Conservation (phyloP, 2,329 filamentous ascomycete species). For the Pseudocercospora eumusae region DNA sequence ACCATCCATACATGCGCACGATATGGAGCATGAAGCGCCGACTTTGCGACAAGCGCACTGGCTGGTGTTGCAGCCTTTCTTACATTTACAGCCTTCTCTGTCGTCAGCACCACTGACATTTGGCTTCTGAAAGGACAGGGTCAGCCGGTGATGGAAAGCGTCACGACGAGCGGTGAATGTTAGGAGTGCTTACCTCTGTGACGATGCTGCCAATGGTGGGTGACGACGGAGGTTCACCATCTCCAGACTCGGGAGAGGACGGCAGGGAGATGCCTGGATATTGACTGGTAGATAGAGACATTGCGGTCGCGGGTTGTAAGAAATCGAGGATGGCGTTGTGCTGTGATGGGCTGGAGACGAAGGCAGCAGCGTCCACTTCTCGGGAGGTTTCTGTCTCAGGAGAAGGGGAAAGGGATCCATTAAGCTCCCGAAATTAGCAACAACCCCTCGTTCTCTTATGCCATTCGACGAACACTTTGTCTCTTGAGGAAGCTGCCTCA, state of each 20-base stretch:
- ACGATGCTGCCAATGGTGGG: neutral
- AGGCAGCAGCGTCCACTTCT: neutral
- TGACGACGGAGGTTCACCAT: neutral
- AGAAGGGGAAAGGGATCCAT: neutral
- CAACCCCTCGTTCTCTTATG: neutral
- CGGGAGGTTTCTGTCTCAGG: too few species aligned
- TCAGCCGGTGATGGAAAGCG: neutral
- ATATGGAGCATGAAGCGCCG: neutral
- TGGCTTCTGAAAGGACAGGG: neutral
- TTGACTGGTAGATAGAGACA: neutral
- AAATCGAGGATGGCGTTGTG: neutral
- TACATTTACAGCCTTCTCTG: neutral
- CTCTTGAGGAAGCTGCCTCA: neutral
- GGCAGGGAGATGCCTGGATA: neutral
- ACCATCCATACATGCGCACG: neutral
- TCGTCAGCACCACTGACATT: neutral
- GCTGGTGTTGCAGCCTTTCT: neutral
- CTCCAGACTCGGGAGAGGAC: neutral
- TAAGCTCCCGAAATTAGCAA: neutral
- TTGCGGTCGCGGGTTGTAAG: neutral
- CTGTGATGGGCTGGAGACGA: neutral
- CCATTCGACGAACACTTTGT: neutral
- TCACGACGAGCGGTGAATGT: too few species aligned
- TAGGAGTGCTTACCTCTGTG: neutral
- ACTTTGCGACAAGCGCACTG: slow-evolving; percentile 7